These are phyloP conservation scores for Climacium dendroides DNA, from an alignment of 225 moss, liverwort and hornwort species.

Conservation along the genomic window DNA sequence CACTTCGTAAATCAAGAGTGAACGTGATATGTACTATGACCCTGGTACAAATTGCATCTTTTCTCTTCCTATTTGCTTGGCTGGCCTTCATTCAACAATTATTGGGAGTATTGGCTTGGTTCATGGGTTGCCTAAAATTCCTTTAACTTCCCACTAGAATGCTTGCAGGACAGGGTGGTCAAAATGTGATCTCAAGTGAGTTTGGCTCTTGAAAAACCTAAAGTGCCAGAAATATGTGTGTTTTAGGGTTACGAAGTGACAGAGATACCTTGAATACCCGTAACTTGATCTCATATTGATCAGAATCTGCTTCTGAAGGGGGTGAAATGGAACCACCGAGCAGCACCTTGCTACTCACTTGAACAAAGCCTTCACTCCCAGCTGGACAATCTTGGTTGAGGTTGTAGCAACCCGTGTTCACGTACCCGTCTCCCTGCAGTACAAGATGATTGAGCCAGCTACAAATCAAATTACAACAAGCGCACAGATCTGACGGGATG, in stretches of 20 bases:
- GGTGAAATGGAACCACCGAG: conserved; percentile 42
- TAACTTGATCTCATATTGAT: conserved; percentile 45
- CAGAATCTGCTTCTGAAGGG: conserved; percentile 14
- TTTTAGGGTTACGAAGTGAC: neutral
- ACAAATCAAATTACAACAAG: neutral
- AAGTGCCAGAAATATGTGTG: neutral
- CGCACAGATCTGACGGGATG: neutral
- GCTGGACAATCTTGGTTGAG: conserved; percentile 32
- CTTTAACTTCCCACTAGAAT: too few species aligned
- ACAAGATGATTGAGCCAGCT: neutral
- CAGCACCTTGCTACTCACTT: conserved; percentile 66
- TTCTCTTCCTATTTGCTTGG: neutral
- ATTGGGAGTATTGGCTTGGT: neutral
- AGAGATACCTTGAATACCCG: conserved; percentile 32
- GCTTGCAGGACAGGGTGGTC: neutral
- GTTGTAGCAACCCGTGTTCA: conserved; percentile 50
- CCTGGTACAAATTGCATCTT: neutral
- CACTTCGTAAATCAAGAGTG: neutral
- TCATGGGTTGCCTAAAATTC: neutral
- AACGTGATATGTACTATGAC: neutral
- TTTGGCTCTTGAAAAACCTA: neutral
- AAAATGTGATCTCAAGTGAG: neutral
- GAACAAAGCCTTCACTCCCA: conserved; percentile 39
- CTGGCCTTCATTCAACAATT: neutral
- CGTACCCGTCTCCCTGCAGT: conserved; percentile 33